phyloP scores from a whole-genome alignment of 805 yeast genomes.

The Lipomyces starkeyi region DNA sequence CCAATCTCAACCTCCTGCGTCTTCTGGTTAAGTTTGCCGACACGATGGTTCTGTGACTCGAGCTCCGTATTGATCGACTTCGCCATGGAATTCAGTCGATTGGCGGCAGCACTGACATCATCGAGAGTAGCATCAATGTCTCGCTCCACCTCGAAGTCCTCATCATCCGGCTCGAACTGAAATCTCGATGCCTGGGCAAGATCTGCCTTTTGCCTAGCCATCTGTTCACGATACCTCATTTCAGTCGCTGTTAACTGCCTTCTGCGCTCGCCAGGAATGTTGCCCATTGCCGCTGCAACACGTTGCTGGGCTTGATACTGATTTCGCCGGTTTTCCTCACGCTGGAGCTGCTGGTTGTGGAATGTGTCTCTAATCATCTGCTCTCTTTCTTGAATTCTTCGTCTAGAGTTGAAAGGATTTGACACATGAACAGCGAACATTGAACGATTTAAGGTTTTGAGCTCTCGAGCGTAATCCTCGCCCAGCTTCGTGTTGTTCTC shows the following conservation, averaged over 20 bases:
- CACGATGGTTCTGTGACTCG: constrained; percentile 73
- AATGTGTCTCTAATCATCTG: constrained; percentile 66
- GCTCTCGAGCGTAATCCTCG: constrained; percentile 78
- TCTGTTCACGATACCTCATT: constrained; percentile 40
- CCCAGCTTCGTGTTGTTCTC: constrained; percentile 83
- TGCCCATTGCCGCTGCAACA: constrained; percentile 56
- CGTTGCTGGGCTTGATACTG: constrained; percentile 72
- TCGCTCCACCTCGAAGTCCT: constrained; percentile 90
- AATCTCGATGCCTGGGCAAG: constrained; percentile 67
- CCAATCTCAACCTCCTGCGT: constrained; percentile 85
- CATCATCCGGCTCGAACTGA: constrained; percentile 87
- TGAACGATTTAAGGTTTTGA: constrained; percentile 78
- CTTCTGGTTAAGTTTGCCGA: constrained; percentile 78
- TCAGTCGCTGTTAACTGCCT: constrained; percentile 34
- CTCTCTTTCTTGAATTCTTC: constrained; percentile 76
- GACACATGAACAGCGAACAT: constrained; percentile 78
- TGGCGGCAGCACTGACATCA: constrained; percentile 71
- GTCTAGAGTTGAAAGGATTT: constrained; percentile 87
- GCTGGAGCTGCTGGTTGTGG: constrained; percentile 63
- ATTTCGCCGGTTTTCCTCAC: constrained; percentile 64
- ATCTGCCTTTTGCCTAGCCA: constrained; percentile 59
- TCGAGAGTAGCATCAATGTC: constrained; percentile 85
- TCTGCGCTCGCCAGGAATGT: constrained; percentile 37
- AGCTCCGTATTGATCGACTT: constrained; percentile 76
- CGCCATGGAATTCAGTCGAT: constrained; percentile 75